phyloP scores from a whole-genome alignment of 2,329 filamentous ascomycete genomes.

The Cercospora sojina region DNA sequence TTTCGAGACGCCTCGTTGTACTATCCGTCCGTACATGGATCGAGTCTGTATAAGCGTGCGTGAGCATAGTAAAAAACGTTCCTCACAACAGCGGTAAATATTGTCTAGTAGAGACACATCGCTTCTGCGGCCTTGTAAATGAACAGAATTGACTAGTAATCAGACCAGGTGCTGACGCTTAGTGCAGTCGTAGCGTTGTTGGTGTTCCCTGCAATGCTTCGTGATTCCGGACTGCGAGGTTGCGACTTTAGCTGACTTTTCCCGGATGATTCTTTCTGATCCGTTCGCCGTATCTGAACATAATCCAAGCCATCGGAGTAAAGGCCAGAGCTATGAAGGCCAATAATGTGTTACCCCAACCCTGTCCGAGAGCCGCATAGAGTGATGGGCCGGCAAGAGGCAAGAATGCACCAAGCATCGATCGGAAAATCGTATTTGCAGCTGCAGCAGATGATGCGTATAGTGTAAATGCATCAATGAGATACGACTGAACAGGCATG shows the following conservation, averaged over 20 bases:
- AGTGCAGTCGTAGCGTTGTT: neutral
- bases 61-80: neutral
- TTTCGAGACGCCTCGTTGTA: neutral
- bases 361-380: slow-evolving; percentile 60
- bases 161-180: neutral
- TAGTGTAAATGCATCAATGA: slow-evolving; percentile 61
- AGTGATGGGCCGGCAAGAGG: slow-evolving; percentile 59
- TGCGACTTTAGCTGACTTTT: neutral
- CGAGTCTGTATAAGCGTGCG: neutral
- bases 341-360: slow-evolving; percentile 59
- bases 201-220: neutral
- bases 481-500: slow-evolving; percentile 47
- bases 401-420: slow-evolving; percentile 56
- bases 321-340: slow-evolving; percentile 52
- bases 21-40: neutral
- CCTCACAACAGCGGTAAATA: neutral
- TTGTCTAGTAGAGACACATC: neutral
- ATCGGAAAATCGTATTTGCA: slow-evolving; percentile 61
- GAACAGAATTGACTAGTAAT: neutral
- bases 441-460: slow-evolving; percentile 65
- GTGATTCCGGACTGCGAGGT: neutral
- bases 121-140: neutral
- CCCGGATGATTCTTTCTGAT: slow-evolving; percentile 40
- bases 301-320: slow-evolving; percentile 47
- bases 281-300: slow-evolving; percentile 48